These are phyloP conservation scores for Paraglomus brasilianum DNA, from an alignment of 192 early-diverging fungal species.

Conservation along the genomic window DNA sequence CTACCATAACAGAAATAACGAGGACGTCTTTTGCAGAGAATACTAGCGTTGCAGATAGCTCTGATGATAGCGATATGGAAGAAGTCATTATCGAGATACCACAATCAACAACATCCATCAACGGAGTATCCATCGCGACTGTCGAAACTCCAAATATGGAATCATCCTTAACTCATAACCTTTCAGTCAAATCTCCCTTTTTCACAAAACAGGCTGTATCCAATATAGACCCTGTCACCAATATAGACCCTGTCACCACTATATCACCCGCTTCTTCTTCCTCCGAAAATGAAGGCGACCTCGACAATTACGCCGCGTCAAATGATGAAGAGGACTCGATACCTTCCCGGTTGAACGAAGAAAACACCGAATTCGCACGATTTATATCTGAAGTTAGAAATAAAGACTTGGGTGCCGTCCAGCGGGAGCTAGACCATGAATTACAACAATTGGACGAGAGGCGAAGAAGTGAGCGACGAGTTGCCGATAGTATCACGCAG, in stretches of 20 bases:
- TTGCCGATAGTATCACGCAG: conserved; percentile 63
- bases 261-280: too few relatives aligned
- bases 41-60: too few relatives aligned
- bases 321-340: conserved; percentile 52
- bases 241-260: too few relatives aligned
- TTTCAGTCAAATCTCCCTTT: background rate
- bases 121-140: too few relatives aligned
- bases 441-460: conserved; percentile 49
- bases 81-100: too few relatives aligned
- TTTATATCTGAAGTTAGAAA: conserved; percentile 56
- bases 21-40: too few relatives aligned
- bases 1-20: too few relatives aligned
- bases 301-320: conserved; percentile 29
- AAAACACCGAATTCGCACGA: conserved; percentile 64
- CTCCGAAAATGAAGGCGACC: conserved; percentile 27
- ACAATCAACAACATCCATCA: too few relatives aligned
- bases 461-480: conserved; percentile 54
- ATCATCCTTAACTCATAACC: background rate
- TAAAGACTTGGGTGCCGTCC: conserved; percentile 42
- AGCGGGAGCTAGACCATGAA: conserved; percentile 50
- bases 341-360: conserved; percentile 43
- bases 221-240: background rate
- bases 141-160: too few relatives aligned
- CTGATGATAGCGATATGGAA: too few relatives aligned
- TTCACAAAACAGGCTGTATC: background rate